phyloP scores from a whole-genome alignment of 495 filamentous ascomycete genomes.

The Friedmanniomyces simplex region DNA sequence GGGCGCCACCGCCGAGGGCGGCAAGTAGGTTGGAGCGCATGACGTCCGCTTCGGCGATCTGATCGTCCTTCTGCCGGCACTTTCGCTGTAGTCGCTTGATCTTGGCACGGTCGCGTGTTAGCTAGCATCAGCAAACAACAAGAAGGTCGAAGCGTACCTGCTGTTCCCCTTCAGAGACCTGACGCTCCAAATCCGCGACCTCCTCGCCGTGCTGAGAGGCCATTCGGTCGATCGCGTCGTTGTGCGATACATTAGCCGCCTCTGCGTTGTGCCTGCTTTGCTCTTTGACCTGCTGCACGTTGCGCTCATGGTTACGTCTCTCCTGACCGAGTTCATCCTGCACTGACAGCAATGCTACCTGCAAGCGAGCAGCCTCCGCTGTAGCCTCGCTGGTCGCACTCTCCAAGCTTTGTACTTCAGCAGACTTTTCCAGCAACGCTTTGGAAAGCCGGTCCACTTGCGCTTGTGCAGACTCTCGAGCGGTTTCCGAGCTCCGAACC shows the following conservation, averaged over 20 bases:
- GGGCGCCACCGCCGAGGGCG: slow-evolving; percentile 10
- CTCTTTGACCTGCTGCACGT: slow-evolving; percentile 4
- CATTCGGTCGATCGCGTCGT: slow-evolving; percentile 2
- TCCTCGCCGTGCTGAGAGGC: slow-evolving; percentile 6
- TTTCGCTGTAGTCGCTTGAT: slow-evolving; percentile 8
- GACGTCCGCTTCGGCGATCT: slow-evolving; percentile 18
- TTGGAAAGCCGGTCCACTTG: neutral
- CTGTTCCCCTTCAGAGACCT: neutral
- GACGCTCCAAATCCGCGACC: neutral
- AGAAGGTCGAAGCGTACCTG: neutral
- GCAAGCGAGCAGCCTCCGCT: neutral
- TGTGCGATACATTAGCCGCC: slow-evolving; percentile 4
- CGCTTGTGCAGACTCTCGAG: neutral
- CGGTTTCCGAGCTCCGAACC: neutral
- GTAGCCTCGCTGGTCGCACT: neutral
- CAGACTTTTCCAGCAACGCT: neutral
- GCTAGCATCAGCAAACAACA: neutral
- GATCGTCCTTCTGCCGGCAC: slow-evolving; percentile 12
- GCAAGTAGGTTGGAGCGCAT: slow-evolving; percentile 18
- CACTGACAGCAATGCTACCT: neutral
- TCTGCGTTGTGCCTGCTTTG: neutral
- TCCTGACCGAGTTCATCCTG: neutral
- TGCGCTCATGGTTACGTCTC: neutral
- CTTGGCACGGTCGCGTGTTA: slow-evolving; percentile 1
- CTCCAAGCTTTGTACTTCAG: neutral